phyloP scores from a whole-genome alignment of 1,284 basidiomycete genomes.

The Melanopsichium pennsylvanicum region DNA sequence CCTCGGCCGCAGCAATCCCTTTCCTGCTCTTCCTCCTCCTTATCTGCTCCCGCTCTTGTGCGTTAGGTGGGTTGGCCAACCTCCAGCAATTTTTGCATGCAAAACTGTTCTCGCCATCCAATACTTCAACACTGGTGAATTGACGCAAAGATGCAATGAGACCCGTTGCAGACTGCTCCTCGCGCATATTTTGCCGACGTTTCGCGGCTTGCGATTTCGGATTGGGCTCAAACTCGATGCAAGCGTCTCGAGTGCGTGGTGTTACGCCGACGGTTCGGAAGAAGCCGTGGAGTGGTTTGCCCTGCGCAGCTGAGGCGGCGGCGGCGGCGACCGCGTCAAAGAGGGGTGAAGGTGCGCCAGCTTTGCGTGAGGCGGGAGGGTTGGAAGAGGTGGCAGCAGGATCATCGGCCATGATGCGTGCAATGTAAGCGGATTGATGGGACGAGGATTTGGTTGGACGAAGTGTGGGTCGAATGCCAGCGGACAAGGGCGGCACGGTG shows the following conservation, averaged over 20 bases:
- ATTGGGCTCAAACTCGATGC: conserved; percentile 32
- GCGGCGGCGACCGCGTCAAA: conserved; percentile 18
- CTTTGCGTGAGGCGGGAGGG: conserved; percentile 8
- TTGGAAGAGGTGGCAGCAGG: conserved; percentile 10
- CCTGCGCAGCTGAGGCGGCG: conserved; percentile 17
- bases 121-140: conserved; percentile 87
- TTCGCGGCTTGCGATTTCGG: conserved; percentile 35
- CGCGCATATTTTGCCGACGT: conserved; percentile 32
- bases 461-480: conserved; percentile 26
- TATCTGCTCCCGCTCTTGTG: conserved; percentile 59
- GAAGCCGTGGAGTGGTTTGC: conserved; percentile 24
- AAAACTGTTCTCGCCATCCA: conserved; percentile 92
- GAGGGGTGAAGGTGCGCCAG: conserved; percentile 23
- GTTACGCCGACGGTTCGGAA: conserved; percentile 22
- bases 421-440: conserved; percentile 43
- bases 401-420: conserved; percentile 44
- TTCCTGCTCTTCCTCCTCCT: conserved; percentile 65
- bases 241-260: conserved; percentile 14
- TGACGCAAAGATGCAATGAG: conserved; percentile 75
- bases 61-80: conserved; percentile 72
- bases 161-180: conserved; percentile 62
- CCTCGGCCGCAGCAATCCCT: conserved; percentile 34
- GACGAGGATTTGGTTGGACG: conserved; percentile 29
- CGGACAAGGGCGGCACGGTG: neutral
- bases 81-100: conserved; percentile 93